These are phyloP conservation scores for Cochlearia excelsa DNA, from an alignment of 345 rosid genomes.

Conservation along the genomic window DNA sequence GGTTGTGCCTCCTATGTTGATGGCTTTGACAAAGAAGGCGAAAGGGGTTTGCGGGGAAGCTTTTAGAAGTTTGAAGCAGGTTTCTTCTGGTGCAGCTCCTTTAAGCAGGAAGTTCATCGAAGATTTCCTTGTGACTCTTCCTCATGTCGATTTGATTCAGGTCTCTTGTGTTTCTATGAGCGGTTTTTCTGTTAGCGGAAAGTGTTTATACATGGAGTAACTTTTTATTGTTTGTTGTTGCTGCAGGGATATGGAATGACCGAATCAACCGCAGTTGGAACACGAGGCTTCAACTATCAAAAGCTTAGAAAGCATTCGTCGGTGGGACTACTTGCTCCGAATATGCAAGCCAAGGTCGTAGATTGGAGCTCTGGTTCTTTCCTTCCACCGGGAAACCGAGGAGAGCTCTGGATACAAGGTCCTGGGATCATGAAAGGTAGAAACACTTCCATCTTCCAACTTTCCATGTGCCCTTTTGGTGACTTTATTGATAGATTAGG, in stretches of 20 bases:
- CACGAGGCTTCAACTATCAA: constrained; percentile 64
- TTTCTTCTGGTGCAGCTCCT: constrained; percentile 86
- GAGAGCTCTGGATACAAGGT: constrained; percentile 91
- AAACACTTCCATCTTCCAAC: constrained; percentile 7
- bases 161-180: constrained; percentile 32
- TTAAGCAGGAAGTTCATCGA: constrained; percentile 47
- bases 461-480: not conserved
- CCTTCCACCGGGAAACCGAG: constrained; percentile 61
- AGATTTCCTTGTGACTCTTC: constrained; percentile 49
- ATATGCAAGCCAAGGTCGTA: constrained; percentile 72
- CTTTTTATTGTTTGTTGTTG: constrained; percentile 6
- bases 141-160: constrained; percentile 79
- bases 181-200: not conserved
- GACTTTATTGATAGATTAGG: not conserved
- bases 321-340: constrained; percentile 78
- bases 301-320: constrained; percentile 48
- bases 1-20: constrained; percentile 71
- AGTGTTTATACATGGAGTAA: not conserved
- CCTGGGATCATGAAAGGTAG: constrained; percentile 81
- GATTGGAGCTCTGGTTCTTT: constrained; percentile 59
- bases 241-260: constrained; percentile 89
- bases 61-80: constrained; percentile 71
- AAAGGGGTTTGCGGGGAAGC: constrained; percentile 35
- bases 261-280: constrained; percentile 78
- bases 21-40: constrained; percentile 45